Percentiles rank a stretch among this genome's conserved stretches.
Evolutionary conservation across 2,329 filamentous ascomycete genomes (phyloP).

Genomic region (Aspergillus fructus): DNA sequence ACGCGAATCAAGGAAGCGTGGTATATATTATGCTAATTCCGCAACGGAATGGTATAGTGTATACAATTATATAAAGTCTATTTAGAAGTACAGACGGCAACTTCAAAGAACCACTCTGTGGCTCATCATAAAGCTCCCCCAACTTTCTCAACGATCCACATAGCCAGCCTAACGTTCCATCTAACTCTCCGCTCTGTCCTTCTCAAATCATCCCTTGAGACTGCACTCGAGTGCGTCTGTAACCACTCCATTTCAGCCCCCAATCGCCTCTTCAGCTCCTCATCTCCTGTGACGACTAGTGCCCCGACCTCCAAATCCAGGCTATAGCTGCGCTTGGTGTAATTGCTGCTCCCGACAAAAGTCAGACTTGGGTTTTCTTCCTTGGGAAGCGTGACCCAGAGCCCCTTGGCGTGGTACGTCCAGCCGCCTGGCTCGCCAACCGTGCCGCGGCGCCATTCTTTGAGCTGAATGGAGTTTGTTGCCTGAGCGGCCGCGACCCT

Average conservation of each 20-base stretch:
- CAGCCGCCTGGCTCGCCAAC: constrained; percentile 81
- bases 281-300: constrained; percentile 77
- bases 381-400: constrained; percentile 72
- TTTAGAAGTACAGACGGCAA: background rate
- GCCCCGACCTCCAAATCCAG: constrained; percentile 89
- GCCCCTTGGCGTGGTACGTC: constrained; percentile 97
- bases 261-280: constrained; percentile 68
- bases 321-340: constrained; percentile 89
- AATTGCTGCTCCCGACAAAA: constrained; percentile 89
- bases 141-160: constrained; percentile 87
- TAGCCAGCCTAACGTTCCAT: constrained; percentile 79
- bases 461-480: constrained; percentile 64
- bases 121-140: constrained; percentile 77
- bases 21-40: background rate
- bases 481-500: constrained; percentile 55
- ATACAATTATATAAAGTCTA: constrained; percentile 4
- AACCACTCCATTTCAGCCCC: constrained; percentile 78
- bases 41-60: background rate
- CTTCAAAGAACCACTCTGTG: background rate
- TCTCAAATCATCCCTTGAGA: constrained; percentile 76
- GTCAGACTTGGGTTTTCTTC: constrained; percentile 71
- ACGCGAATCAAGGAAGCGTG: background rate
- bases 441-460: constrained; percentile 83
- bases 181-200: constrained; percentile 80
- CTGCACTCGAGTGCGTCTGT: constrained; percentile 67